These are phyloP conservation scores for Russula ochroleuca DNA, from an alignment of 768 basidiomycete genomes.

Conservation along the genomic window DNA sequence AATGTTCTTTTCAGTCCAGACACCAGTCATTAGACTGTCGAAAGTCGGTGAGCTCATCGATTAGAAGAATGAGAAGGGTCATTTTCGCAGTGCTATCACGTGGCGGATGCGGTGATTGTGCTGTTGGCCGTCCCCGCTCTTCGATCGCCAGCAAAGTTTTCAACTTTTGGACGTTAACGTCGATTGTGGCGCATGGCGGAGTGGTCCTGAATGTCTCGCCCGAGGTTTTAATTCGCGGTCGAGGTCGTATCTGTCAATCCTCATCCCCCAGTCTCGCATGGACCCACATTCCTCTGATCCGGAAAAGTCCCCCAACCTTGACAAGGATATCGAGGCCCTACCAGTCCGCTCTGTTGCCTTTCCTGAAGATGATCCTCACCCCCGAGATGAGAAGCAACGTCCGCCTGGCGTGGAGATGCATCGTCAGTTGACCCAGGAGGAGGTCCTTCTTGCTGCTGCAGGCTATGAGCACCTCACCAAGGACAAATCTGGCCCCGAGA, in stretches of 20 bases:
- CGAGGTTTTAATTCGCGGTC: conserved; percentile 1
- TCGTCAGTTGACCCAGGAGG: conserved; percentile 60
- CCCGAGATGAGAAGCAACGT: conserved; percentile 36
- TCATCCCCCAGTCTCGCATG: conserved; percentile 12
- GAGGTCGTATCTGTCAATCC: neutral
- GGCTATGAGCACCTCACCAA: conserved; percentile 60
- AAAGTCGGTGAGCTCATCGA: neutral
- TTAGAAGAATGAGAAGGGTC: neutral
- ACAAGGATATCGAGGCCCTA: conserved; percentile 36
- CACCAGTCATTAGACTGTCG: neutral
- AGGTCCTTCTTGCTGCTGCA: conserved; percentile 61
- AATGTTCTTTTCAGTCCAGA: neutral
- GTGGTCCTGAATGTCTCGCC: neutral
- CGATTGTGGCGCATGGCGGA: neutral
- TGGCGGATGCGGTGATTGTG: neutral
- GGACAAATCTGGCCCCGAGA: conserved; percentile 37
- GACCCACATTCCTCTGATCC: conserved; percentile 12
- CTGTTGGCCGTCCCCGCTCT: neutral
- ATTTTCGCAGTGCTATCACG: neutral
- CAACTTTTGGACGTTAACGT: neutral
- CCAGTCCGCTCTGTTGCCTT: conserved; percentile 49
- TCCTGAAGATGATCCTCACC: conserved; percentile 36
- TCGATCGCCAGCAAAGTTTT: neutral
- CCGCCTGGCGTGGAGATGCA: conserved; percentile 58
- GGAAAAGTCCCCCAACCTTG: conserved; percentile 14